Conservation (phyloP, 2,329 filamentous ascomycete species). For the Colletotrichum sp. region DNA sequence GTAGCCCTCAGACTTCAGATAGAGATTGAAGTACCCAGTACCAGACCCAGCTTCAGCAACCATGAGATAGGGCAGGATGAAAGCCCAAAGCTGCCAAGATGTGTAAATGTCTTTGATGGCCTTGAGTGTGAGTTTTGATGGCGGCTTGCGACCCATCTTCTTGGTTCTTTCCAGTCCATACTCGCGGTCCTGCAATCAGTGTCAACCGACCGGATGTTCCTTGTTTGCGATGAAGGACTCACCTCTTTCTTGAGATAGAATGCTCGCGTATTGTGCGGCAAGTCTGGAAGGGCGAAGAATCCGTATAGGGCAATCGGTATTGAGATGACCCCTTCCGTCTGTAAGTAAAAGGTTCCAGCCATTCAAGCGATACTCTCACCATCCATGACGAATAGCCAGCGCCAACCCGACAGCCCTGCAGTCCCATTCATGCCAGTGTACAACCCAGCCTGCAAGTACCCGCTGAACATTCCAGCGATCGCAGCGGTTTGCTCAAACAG, state of each 20-base stretch:
- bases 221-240: not conserved
- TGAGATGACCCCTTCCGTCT: conserved; percentile 11
- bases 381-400: conserved; percentile 46
- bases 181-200: not conserved
- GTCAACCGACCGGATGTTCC: not conserved
- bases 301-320: conserved; percentile 25
- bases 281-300: conserved; percentile 25
- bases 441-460: conserved; percentile 59
- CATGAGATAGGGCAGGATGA: conserved; percentile 23
- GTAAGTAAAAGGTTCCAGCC: not conserved
- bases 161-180: conserved; percentile 25
- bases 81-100: conserved; percentile 21
- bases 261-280: conserved; percentile 16
- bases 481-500: conserved; percentile 55
- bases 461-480: conserved; percentile 60
- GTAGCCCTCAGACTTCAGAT: conserved; percentile 45
- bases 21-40: conserved; percentile 34
- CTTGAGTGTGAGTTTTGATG: conserved; percentile 2
- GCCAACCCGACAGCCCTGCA: conserved; percentile 36
- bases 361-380: conserved; percentile 15
- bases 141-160: conserved; percentile 22
- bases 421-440: conserved; percentile 42
- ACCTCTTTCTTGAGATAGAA: conserved; percentile 13
- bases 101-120: conserved; percentile 18
- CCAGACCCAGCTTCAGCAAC: conserved; percentile 15